phyloP scores from a whole-genome alignment of 2,329 filamentous ascomycete species.

The Xylaria sp. region DNA sequence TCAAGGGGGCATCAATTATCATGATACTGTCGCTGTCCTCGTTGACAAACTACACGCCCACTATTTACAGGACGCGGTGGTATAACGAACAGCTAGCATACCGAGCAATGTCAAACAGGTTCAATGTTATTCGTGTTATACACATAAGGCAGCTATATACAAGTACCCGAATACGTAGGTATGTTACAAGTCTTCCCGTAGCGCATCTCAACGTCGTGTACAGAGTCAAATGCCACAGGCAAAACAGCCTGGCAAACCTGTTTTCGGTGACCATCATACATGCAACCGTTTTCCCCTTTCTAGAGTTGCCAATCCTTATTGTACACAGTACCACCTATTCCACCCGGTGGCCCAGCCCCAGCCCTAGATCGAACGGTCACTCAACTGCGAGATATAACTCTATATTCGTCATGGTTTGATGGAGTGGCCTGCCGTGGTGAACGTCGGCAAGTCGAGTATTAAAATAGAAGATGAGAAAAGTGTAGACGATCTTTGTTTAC shows the following conservation, averaged over 20 bases:
- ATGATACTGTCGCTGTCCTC: not conserved
- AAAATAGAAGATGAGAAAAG: slow-evolving; percentile 30
- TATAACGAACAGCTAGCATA: not conserved
- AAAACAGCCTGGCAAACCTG: slow-evolving; percentile 24
- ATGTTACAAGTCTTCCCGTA: slow-evolving; percentile 34
- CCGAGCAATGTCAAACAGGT: not conserved
- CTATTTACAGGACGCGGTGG: not conserved
- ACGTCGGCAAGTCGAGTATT: slow-evolving; percentile 29
- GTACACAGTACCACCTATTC: slow-evolving; percentile 34
- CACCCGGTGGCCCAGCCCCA: slow-evolving; percentile 10
- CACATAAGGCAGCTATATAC: slow-evolving; percentile 39
- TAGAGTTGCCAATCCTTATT: slow-evolving; percentile 37
- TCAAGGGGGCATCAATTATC: not conserved
- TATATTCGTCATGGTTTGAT: slow-evolving; percentile 24
- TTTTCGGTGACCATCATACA: slow-evolving; percentile 32
- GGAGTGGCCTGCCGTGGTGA: slow-evolving; percentile 18
- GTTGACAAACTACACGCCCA: not conserved
- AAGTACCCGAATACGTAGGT: slow-evolving; percentile 34
- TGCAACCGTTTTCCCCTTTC: slow-evolving; percentile 37
- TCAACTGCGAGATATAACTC: slow-evolving; percentile 28
- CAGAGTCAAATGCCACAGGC: slow-evolving; percentile 26
- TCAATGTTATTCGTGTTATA: slow-evolving; percentile 35
- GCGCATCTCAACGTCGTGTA: slow-evolving; percentile 26
- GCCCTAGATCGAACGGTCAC: slow-evolving; percentile 21
- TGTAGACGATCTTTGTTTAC: slow-evolving; percentile 20